A percentile compares a stretch with the other conserved stretches of the same genome.
Evolutionary conservation across 352 stramenopile genomes (phyloP).

Genomic region (Phytopythium aichiense): DNA sequence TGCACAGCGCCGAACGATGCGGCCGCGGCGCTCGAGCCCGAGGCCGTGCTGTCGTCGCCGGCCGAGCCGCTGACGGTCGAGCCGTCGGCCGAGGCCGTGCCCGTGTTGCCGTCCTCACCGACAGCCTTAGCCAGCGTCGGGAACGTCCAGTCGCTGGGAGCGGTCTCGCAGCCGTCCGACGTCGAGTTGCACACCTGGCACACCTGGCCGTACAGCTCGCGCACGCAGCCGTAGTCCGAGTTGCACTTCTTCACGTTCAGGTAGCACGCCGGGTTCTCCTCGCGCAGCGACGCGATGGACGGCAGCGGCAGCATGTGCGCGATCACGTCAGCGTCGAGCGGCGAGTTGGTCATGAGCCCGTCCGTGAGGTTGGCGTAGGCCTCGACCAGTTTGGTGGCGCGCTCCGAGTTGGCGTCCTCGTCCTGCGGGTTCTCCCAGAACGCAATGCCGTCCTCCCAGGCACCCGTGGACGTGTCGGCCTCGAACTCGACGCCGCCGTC

Average conservation of each 20-base stretch:
- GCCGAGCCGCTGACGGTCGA: constrained; percentile 19
- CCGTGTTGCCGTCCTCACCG: constrained; percentile 40
- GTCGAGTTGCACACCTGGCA: constrained; percentile 55
- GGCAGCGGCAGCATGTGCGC: constrained; percentile 39
- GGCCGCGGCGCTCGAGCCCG: constrained; percentile 1
- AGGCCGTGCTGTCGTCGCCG: not conserved
- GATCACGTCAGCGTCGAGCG: constrained; percentile 21
- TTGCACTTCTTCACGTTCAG: constrained; percentile 59
- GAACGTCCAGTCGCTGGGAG: constrained; percentile 47
- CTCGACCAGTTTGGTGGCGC: constrained; percentile 25
- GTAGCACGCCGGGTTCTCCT: constrained; percentile 65
- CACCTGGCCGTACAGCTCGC: constrained; percentile 52
- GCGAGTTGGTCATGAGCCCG: constrained; percentile 24
- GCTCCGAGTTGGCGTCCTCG: constrained; percentile 24
- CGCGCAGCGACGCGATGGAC: constrained; percentile 33
- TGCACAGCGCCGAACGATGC: not conserved
- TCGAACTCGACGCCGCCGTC: constrained; percentile 43
- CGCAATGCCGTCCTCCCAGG: constrained; percentile 26
- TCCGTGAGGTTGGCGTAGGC: constrained; percentile 47
- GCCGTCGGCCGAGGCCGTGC: constrained; percentile 28
- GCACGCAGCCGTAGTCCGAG: constrained; percentile 43
- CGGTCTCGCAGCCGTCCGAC: constrained; percentile 24
- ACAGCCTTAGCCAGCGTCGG: constrained; percentile 43
- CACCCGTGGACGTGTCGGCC: constrained; percentile 16
- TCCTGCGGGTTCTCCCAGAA: constrained; percentile 50